Evolutionary conservation across 495 filamentous ascomycete species (phyloP).

Genomic region (Aspergillus nanangensis): DNA sequence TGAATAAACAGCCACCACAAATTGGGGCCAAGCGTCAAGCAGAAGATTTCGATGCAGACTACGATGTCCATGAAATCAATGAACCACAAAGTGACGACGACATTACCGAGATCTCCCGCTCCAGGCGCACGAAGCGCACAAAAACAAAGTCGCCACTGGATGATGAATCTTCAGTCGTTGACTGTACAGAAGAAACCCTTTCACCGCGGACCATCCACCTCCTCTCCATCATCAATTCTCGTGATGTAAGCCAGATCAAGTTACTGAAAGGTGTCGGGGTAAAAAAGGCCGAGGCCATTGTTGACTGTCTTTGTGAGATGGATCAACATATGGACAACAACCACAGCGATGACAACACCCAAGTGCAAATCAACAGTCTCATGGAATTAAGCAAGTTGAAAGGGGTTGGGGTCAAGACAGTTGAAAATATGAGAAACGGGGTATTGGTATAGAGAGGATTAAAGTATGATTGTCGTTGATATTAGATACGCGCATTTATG

Average conservation of each 20-base stretch:
- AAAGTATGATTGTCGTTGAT: neutral
- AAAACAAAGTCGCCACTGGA: conserved; percentile 25
- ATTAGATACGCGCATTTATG: neutral
- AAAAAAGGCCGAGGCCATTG: conserved; percentile 52
- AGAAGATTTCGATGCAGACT: conserved; percentile 28
- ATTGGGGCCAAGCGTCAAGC: conserved; percentile 29
- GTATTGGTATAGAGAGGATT: conserved; percentile 27
- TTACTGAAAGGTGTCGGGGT: conserved; percentile 61
- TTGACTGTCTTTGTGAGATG: conserved; percentile 49
- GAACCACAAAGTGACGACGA: conserved; percentile 27
- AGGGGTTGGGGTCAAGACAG: conserved; percentile 48
- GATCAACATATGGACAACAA: conserved; percentile 22
- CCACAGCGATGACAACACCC: conserved; percentile 20
- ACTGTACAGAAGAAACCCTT: conserved; percentile 30
- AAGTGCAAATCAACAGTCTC: conserved; percentile 38
- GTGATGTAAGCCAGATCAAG: conserved; percentile 63
- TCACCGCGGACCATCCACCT: conserved; percentile 69
- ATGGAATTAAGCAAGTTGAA: conserved; percentile 43
- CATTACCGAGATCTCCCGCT: conserved; percentile 29
- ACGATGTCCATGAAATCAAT: conserved; percentile 24
- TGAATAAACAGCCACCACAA: conserved; percentile 29
- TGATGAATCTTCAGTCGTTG: conserved; percentile 13
- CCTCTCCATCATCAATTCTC: conserved; percentile 80
- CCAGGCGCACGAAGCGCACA: conserved; percentile 37
- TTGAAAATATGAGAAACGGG: conserved; percentile 51